Percentiles rank a stretch among this genome's conserved stretches.
Conservation (phyloP, 345 rosid genomes). For the Acer campestre region DNA sequence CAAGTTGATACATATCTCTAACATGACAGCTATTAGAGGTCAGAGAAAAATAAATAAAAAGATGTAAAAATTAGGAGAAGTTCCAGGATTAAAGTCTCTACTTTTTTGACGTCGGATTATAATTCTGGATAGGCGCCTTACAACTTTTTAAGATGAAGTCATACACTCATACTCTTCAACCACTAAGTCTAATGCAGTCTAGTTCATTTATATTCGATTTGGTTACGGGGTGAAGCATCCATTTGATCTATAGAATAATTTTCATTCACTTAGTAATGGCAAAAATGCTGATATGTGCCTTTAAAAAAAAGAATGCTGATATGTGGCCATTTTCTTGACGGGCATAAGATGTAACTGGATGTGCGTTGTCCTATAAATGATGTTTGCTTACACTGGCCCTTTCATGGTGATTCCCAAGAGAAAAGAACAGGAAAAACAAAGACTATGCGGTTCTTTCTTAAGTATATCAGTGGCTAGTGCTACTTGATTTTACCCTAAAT, state of each 20-base stretch:
- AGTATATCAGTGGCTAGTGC: neutral
- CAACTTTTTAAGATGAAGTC: neutral
- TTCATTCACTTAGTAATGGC: neutral
- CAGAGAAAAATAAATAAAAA: neutral
- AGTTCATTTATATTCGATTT: neutral
- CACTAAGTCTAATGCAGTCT: neutral
- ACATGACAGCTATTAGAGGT: neutral
- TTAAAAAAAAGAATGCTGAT: neutral
- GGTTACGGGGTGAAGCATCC: neutral
- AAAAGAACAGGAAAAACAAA: neutral
- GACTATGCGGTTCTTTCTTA: neutral
- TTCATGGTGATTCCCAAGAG: neutral
- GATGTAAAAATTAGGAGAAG: neutral
- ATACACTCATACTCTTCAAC: neutral
- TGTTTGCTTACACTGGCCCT: neutral
- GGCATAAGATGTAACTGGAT: neutral
- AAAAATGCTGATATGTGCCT: neutral
- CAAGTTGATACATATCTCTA: neutral
- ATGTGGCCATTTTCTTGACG: neutral
- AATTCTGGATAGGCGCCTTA: neutral
- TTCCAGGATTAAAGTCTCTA: neutral
- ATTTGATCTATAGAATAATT: neutral
- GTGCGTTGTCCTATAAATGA: neutral
- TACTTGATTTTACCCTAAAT: neutral
- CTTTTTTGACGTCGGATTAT: neutral